Conservation (phyloP, 495 filamentous ascomycete genomes). For the Parachaetomium inaequale region DNA sequence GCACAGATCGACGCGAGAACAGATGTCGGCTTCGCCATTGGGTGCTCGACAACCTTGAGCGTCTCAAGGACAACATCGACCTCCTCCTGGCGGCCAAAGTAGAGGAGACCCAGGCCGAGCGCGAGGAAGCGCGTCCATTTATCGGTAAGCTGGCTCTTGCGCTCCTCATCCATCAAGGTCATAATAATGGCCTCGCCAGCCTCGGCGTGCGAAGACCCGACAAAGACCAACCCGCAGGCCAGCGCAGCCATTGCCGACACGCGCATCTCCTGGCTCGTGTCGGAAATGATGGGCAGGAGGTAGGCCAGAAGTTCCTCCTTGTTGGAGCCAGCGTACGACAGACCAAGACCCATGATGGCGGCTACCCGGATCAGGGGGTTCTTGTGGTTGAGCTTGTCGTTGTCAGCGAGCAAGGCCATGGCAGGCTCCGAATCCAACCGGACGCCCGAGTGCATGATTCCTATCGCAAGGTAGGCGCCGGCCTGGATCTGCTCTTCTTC, state of each 20-base stretch:
- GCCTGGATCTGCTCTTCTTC: conserved; percentile 83
- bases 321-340: conserved; percentile 90
- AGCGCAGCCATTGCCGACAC: conserved; percentile 94
- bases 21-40: conserved; percentile 84
- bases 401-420: conserved; percentile 75
- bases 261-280: conserved; percentile 83
- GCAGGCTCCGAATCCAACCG: conserved; percentile 82
- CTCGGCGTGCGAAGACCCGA: conserved; percentile 85
- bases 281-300: conserved; percentile 80
- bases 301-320: conserved; percentile 75
- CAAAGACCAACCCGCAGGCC: conserved; percentile 83
- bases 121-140: conserved; percentile 98
- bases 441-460: conserved; percentile 90
- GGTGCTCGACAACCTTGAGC: conserved; percentile 90
- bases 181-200: conserved; percentile 85
- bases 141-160: conserved; percentile 81
- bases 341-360: conserved; percentile 90
- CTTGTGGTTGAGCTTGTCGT: conserved; percentile 72
- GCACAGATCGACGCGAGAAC: conserved; percentile 94
- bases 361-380: conserved; percentile 69
- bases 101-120: conserved; percentile 88
- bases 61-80: conserved; percentile 94
- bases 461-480: conserved; percentile 82
- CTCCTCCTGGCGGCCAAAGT: conserved; percentile 94
- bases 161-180: conserved; percentile 87